These are phyloP conservation scores for Irpex sp. DNA, from an alignment of 1,284 basidiomycete genomes.

Conservation along the genomic window DNA sequence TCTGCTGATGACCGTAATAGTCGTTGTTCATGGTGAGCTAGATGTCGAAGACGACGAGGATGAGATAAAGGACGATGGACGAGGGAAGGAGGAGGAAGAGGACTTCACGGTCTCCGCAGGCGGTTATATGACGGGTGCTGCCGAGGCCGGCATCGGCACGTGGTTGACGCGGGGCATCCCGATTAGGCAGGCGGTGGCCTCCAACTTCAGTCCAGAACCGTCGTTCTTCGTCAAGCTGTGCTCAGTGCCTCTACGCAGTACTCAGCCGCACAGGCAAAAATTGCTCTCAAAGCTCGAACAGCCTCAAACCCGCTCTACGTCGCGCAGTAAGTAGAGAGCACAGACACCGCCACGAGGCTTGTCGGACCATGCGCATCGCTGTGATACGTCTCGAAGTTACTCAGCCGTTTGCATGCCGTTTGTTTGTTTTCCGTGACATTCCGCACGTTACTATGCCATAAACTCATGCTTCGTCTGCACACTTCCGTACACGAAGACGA, in stretches of 20 bases:
- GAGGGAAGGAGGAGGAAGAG: slow-evolving; percentile 1
- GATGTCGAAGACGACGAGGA: slow-evolving; percentile 15
- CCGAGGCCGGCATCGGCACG: slow-evolving; percentile 8
- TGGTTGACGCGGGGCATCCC: slow-evolving; percentile 7
- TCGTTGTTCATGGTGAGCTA: slow-evolving; percentile 61
- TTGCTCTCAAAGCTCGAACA: neutral
- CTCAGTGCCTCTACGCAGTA: too few relatives aligned
- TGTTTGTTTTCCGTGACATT: too few relatives aligned
- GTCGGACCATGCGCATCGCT: too few relatives aligned
- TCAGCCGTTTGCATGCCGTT: too few relatives aligned
- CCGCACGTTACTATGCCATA: too few relatives aligned
- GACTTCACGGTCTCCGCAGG: neutral
- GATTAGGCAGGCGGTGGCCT: neutral
- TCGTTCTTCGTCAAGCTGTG: too few relatives aligned
- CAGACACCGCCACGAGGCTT: too few relatives aligned
- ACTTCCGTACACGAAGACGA: too few relatives aligned
- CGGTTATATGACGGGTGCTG: slow-evolving; percentile 6
- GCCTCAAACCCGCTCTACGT: neutral
- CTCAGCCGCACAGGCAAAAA: too few relatives aligned
- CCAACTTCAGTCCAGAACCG: neutral
- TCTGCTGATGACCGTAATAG: slow-evolving; percentile 55
- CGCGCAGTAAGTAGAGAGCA: neutral
- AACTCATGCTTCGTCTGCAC: too few relatives aligned
- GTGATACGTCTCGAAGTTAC: too few relatives aligned
- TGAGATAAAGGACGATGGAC: slow-evolving; percentile 4